These are phyloP conservation scores for Colletotrichum sp. DNA, from an alignment of 2,329 filamentous ascomycete genomes.

Conservation along the genomic window DNA sequence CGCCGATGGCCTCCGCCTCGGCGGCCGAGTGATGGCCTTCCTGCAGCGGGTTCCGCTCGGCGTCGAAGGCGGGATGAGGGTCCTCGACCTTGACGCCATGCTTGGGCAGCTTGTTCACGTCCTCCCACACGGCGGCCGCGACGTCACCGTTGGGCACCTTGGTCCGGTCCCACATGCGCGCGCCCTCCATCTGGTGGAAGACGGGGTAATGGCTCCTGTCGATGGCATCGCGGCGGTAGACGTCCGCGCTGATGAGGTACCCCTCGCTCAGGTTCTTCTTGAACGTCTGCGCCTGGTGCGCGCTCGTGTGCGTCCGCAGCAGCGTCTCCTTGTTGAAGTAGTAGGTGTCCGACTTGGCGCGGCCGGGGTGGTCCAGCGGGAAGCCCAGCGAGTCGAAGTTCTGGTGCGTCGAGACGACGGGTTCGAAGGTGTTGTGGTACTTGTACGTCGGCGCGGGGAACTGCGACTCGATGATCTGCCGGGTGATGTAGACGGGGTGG, in stretches of 20 bases:
- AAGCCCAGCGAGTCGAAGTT: conserved; percentile 99
- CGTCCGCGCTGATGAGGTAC: conserved; percentile 91
- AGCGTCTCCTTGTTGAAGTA: conserved; percentile 88
- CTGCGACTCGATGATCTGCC: conserved; percentile 88
- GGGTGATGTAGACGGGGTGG: conserved; percentile 89
- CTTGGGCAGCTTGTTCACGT: conserved; percentile 73
- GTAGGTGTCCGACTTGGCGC: conserved; percentile 90
- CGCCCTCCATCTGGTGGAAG: conserved; percentile 99
- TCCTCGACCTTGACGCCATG: conserved; percentile 84
- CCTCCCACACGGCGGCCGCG: conserved; percentile 69
- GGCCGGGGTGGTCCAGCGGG: conserved; percentile 83
- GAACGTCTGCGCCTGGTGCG: conserved; percentile 88
- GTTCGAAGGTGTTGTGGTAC: conserved; percentile 79
- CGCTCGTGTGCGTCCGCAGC: conserved; percentile 91
- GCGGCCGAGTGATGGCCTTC: conserved; percentile 69
- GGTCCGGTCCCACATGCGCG: conserved; percentile 82
- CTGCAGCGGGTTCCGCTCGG: conserved; percentile 85
- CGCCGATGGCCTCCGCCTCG: conserved; percentile 82
- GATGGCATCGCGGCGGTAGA: conserved; percentile 93
- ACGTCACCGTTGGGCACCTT: conserved; percentile 63
- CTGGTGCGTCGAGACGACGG: conserved; percentile 81
- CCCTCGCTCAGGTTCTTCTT: conserved; percentile 73
- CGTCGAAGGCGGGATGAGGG: conserved; percentile 77
- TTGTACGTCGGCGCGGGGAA: conserved; percentile 78
- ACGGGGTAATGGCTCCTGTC: conserved; percentile 95